Conservation (phyloP, 768 basidiomycete species). For the Mycena pura region DNA sequence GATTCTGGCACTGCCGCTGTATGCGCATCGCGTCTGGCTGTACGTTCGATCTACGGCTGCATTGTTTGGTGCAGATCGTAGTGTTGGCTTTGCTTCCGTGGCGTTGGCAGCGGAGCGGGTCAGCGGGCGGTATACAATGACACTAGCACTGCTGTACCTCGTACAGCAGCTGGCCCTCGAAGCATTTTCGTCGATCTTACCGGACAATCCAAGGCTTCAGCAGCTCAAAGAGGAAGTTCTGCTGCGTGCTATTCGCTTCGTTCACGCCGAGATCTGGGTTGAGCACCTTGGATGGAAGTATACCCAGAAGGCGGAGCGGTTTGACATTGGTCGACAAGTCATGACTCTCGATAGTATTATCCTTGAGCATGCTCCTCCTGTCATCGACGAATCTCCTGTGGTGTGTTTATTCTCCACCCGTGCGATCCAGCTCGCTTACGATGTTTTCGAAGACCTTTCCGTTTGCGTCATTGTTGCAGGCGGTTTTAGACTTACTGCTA, state of each 20-base stretch:
- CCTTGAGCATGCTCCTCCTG: conserved; percentile 65
- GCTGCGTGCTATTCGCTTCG: conserved; percentile 74
- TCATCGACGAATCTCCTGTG: conserved; percentile 44
- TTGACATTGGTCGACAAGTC: conserved; percentile 78
- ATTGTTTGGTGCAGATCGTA: conserved; percentile 72
- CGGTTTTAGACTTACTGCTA: conserved; percentile 74
- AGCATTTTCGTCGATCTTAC: conserved; percentile 64
- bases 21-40: conserved; percentile 87
- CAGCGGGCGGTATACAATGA: conserved; percentile 82
- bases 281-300: conserved; percentile 90
- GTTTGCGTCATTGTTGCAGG: conserved; percentile 64
- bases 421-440: neutral
- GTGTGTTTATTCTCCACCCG: conserved; percentile 2
- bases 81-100: conserved; percentile 62
- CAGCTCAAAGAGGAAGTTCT: conserved; percentile 87
- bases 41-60: conserved; percentile 81
- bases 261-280: conserved; percentile 90
- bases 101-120: conserved; percentile 75
- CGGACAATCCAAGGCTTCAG: conserved; percentile 64
- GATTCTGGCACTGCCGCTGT: conserved; percentile 73
- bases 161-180: conserved; percentile 79
- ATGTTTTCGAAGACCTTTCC: conserved; percentile 42
- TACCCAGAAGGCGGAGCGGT: conserved; percentile 77
- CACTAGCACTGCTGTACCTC: conserved; percentile 77
- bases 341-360: conserved; percentile 72